Conservation (phyloP, 352 stramenopile species). For the Elongisporangium undulatum region DNA sequence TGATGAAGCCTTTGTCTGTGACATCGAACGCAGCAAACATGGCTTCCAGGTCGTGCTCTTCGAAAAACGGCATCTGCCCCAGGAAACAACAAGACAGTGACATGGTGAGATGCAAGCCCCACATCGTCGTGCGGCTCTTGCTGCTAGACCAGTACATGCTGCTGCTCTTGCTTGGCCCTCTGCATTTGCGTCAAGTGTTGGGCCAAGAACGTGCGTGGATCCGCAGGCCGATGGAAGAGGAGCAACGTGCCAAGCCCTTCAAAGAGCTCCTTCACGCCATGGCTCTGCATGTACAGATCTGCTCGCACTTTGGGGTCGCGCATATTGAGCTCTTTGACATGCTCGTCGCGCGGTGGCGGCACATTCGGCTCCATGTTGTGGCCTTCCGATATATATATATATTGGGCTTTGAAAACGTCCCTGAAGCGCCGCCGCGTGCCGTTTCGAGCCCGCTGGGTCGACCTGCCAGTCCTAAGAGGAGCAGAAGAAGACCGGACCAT, state of each 20-base stretch:
- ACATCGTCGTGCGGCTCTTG: too few species aligned
- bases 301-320: slow-evolving; percentile 64
- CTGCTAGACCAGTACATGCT: slow-evolving; percentile 24
- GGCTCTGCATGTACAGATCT: slow-evolving; percentile 55
- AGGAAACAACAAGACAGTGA: background rate
- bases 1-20: slow-evolving; percentile 63
- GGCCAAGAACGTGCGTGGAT: slow-evolving; percentile 57
- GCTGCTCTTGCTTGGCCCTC: slow-evolving; percentile 47
- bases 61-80: slow-evolving; percentile 57
- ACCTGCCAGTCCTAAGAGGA: background rate
- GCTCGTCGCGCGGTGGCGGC: background rate
- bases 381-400: background rate
- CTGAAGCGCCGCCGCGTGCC: background rate
- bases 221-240: slow-evolving; percentile 55
- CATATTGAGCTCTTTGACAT: slow-evolving; percentile 28
- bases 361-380: background rate
- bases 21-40: slow-evolving; percentile 78
- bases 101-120: background rate
- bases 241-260: slow-evolving; percentile 54
- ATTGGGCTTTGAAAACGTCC: background rate
- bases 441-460: background rate
- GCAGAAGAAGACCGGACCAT: background rate
- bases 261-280: slow-evolving; percentile 69
- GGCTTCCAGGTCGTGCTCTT: slow-evolving; percentile 61
- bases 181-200: slow-evolving; percentile 54